Evolutionary conservation across 441 rosid genomes (phyloP).

Genomic region (Cnidoscolus chayamansa): DNA sequence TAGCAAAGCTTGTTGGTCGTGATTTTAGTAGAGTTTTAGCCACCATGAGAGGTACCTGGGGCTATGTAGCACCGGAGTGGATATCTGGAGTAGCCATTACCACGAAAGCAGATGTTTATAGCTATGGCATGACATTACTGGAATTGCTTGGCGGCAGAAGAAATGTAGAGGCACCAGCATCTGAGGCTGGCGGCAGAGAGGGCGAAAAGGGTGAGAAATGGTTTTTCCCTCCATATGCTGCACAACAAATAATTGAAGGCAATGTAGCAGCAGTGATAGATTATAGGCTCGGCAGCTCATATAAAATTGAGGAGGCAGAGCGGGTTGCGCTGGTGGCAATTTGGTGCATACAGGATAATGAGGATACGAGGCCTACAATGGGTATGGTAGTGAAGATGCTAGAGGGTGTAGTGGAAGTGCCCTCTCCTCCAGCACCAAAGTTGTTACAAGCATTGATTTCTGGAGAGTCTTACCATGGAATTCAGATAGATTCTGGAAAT

Average conservation of each 20-base stretch:
- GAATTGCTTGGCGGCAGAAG: slow-evolving; percentile 80
- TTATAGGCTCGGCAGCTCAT: slow-evolving; percentile 47
- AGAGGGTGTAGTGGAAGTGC: slow-evolving; percentile 70
- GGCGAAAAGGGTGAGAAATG: slow-evolving; percentile 45
- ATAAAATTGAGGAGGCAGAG: slow-evolving; percentile 52
- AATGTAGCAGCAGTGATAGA: slow-evolving; percentile 58
- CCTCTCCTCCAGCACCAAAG: slow-evolving; percentile 67
- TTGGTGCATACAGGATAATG: slow-evolving; percentile 86
- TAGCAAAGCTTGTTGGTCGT: slow-evolving; percentile 80
- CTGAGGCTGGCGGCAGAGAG: slow-evolving; percentile 31
- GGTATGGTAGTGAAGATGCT: slow-evolving; percentile 77
- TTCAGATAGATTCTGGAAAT: slow-evolving; percentile 35
- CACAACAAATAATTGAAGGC: slow-evolving; percentile 61
- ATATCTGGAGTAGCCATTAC: slow-evolving; percentile 82
- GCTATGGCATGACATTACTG: slow-evolving; percentile 86
- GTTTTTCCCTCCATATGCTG: slow-evolving; percentile 94
- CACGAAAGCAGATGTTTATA: slow-evolving; percentile 80
- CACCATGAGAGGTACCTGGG: slow-evolving; percentile 90
- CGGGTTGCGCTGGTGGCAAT: slow-evolving; percentile 66
- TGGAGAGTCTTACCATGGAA: slow-evolving; percentile 67
- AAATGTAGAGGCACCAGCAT: slow-evolving; percentile 53
- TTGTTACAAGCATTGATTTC: slow-evolving; percentile 76
- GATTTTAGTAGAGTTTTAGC: slow-evolving; percentile 81
- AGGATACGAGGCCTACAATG: slow-evolving; percentile 72
- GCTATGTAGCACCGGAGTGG: slow-evolving; percentile 93